phyloP scores from a whole-genome alignment of 129 eudicot species.

The Ambrosia trifida region DNA sequence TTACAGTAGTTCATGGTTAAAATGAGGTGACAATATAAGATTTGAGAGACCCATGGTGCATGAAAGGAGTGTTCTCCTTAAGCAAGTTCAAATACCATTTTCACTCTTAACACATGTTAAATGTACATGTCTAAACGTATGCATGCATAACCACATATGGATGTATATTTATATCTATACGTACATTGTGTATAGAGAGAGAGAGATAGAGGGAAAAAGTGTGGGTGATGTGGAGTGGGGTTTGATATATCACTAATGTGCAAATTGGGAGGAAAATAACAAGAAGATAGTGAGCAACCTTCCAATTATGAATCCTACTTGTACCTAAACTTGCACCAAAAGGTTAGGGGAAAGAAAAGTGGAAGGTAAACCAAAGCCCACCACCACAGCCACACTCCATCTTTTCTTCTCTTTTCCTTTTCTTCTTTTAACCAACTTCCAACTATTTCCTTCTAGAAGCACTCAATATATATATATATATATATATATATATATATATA shows the following conservation, averaged over 20 bases:
- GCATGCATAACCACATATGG: not conserved
- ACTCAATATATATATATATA: not conserved
- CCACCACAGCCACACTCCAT: constrained; percentile 49
- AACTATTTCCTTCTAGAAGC: constrained; percentile 51
- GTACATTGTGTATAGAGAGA: not conserved
- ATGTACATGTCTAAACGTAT: not conserved
- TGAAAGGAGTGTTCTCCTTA: too few relatives aligned
- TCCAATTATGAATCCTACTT: constrained; percentile 38
- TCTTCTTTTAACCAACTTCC: constrained; percentile 43
- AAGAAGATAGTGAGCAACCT: constrained; percentile 39
- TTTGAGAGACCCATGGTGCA: too few relatives aligned
- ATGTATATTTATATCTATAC: too few relatives aligned
- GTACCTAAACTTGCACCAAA: constrained; percentile 70
- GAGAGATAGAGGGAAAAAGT: constrained; percentile 4
- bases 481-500: not conserved
- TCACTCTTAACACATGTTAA: not conserved
- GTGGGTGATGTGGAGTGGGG: constrained; percentile 29
- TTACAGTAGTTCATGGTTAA: too few relatives aligned
- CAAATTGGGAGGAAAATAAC: constrained; percentile 33
- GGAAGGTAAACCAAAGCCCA: constrained; percentile 85
- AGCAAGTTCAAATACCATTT: too few relatives aligned
- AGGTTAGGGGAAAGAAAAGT: constrained; percentile 55
- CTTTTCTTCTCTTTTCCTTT: constrained; percentile 13
- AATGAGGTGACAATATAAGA: too few relatives aligned
- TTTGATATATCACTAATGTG: constrained; percentile 28